Base-by-base conservation (phyloP, 257 asterid species). In the Echium plantagineum region DNA sequence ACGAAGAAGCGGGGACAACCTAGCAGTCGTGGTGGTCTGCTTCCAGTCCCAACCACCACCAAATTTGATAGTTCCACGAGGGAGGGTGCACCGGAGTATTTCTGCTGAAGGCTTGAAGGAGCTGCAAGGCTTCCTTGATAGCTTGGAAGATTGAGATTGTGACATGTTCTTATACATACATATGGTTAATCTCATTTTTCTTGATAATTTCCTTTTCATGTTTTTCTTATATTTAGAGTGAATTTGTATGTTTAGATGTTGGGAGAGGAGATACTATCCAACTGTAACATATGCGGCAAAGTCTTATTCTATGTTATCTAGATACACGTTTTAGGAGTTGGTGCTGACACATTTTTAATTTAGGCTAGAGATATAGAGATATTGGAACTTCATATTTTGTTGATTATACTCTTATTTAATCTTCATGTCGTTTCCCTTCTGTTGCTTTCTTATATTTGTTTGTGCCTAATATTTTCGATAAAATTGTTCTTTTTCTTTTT, bases 91-190 rank as follows among this genome's bases (percentile, higher is more conserved):
- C n/a, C 75, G 98, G 74, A 91, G 97, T 80, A 68, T 93, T 22
- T 86, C 96, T 17, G 95, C 98, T 0, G 98, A 91, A 77, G 97
- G 97, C 59, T 75, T 91, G 77, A 85, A 81, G 78, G 95, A 85
- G 81, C 64, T 91, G 83, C 87, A 81, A 63, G 66, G 94, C 69
- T 85, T 82, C 82, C 73, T 91, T 84, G 90, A 88, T 72, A 56
- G 66, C 66, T 72, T 88, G 75, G 79, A 80, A 56, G 73, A 48
- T 63, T 87, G 77, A 86, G 83, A 72, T 65, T 71, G 31, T 56
- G 74, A 58, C 48, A 69, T 57, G 63, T 74, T 52, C 12, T 19
- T 58, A 69, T 57, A 49, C 55, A 69, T 20, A 31, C 65, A 22
- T 32, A 32, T 30, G 17, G 2, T 12, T 30, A 4, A 16, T 19